Conservation (phyloP, 495 filamentous ascomycete species). For the Amphirosellinia nigrospora region DNA sequence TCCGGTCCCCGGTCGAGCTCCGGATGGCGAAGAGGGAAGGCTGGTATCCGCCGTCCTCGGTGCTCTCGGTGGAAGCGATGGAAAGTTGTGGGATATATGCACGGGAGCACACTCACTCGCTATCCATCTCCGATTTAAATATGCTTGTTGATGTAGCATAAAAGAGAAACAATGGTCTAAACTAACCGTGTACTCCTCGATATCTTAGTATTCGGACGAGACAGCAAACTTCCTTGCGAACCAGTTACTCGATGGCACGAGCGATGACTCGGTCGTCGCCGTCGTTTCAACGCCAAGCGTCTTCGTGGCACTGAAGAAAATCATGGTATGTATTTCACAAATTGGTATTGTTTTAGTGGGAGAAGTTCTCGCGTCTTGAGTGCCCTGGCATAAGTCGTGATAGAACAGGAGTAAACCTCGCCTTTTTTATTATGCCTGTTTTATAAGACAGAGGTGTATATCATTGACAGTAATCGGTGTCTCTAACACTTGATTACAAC, state of each 20-base stretch:
- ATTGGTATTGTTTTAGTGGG: not conserved
- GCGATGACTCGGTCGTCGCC: constrained; percentile 60
- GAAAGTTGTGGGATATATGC: not conserved
- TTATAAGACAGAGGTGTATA: too few species aligned
- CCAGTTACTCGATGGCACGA: constrained; percentile 64
- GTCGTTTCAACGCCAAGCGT: constrained; percentile 78
- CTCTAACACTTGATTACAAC: not conserved
- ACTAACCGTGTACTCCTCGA: not conserved
- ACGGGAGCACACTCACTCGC: not conserved
- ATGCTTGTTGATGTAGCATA: not conserved
- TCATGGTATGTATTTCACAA: constrained; percentile 55
- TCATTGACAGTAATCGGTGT: too few species aligned
- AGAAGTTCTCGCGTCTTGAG: too few species aligned
- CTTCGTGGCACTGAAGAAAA: constrained; percentile 74
- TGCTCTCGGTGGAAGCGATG: not conserved
- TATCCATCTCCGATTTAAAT: not conserved
- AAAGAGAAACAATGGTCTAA: not conserved
- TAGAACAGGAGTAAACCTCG: too few species aligned
- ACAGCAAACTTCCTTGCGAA: constrained; percentile 67
- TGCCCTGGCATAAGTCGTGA: too few species aligned
- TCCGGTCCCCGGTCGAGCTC: not conserved
- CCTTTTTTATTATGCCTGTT: too few species aligned
- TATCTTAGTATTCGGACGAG: constrained; percentile 67
- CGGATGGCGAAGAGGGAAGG: not conserved
- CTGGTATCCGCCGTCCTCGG: not conserved